These are phyloP conservation scores for Limtongia smithiae DNA, from an alignment of 805 yeast species.

Conservation along the genomic window DNA sequence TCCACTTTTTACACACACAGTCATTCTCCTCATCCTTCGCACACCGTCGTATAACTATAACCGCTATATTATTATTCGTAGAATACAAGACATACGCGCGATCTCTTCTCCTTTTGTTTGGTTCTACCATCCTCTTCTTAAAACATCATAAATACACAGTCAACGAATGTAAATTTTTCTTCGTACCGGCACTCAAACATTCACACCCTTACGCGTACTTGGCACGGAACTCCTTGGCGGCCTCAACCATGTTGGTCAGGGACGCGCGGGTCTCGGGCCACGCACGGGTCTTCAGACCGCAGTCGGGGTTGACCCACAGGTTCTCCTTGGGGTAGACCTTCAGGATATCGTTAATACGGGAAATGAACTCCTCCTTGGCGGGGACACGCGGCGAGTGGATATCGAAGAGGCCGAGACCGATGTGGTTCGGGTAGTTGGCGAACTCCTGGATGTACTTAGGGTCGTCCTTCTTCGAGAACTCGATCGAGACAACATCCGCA, in stretches of 20 bases:
- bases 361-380: conserved; percentile 91
- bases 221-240: conserved; percentile 92
- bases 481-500: conserved; percentile 98
- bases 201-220: conserved; percentile 39
- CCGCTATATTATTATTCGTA: too few relatives aligned
- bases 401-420: conserved; percentile 98
- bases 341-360: conserved; percentile 89
- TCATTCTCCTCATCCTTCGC: too few relatives aligned
- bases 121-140: too few relatives aligned
- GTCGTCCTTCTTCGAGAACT: conserved; percentile 99
- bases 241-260: conserved; percentile 97
- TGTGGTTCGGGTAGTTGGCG: conserved; percentile 98
- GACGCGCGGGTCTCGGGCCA: conserved; percentile 97
- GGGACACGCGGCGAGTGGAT: conserved; percentile 99
- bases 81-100: too few relatives aligned
- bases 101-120: too few relatives aligned
- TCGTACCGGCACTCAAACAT: too few relatives aligned
- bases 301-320: conserved; percentile 99
- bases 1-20: not conserved
- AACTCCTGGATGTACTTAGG: conserved; percentile 97
- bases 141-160: too few relatives aligned
- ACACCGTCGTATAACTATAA: too few relatives aligned
- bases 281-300: conserved; percentile 99
- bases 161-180: too few relatives aligned
- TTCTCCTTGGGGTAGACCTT: conserved; percentile 96